A percentile compares a stretch with the other conserved stretches of the same genome.
Conservation (phyloP, 805 yeast species). For the Ogataea angusta region DNA sequence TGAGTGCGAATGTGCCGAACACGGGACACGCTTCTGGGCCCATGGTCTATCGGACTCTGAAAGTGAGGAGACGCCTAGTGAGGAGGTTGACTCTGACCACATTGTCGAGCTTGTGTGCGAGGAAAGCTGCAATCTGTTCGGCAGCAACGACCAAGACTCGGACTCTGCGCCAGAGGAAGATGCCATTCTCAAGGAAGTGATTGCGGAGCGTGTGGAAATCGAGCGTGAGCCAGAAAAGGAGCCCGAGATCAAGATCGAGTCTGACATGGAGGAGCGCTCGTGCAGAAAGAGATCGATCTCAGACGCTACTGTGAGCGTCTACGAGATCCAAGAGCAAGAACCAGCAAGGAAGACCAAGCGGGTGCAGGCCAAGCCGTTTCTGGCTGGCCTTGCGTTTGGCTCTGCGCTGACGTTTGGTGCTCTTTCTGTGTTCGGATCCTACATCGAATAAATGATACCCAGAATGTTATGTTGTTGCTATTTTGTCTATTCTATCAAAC, state of each 20-base stretch:
- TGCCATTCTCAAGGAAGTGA: constrained; percentile 5
- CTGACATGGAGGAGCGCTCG: constrained; percentile 2
- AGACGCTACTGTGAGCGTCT: neutral
- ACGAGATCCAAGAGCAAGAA: constrained; percentile 4
- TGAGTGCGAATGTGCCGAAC: no score
- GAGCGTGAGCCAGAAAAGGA: neutral
- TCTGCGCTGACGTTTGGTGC: constrained; percentile 22
- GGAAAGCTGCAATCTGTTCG: neutral
- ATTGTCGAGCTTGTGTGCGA: constrained; percentile 1
- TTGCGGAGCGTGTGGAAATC: neutral
- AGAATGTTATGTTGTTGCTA: neutral
- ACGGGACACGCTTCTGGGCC: no score
- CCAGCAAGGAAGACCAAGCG: constrained; percentile 2
- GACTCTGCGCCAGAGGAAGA: constrained; percentile 19
- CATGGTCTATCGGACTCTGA: constrained; percentile 1
- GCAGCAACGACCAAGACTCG: constrained; percentile 1
- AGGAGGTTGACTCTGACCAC: neutral
- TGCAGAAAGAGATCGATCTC: constrained; percentile 1
- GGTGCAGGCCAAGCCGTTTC: constrained; percentile 5
- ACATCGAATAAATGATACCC: constrained; percentile 11
- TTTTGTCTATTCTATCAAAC: constrained; percentile 9
- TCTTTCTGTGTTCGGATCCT: constrained; percentile 26
- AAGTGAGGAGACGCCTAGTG: constrained; percentile 7
- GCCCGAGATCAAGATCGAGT: constrained; percentile 3
- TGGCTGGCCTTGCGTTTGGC: constrained; percentile 22